Base-by-base conservation (phyloP, 768 basidiomycete species). In the Sarcodon aspratus region DNA sequence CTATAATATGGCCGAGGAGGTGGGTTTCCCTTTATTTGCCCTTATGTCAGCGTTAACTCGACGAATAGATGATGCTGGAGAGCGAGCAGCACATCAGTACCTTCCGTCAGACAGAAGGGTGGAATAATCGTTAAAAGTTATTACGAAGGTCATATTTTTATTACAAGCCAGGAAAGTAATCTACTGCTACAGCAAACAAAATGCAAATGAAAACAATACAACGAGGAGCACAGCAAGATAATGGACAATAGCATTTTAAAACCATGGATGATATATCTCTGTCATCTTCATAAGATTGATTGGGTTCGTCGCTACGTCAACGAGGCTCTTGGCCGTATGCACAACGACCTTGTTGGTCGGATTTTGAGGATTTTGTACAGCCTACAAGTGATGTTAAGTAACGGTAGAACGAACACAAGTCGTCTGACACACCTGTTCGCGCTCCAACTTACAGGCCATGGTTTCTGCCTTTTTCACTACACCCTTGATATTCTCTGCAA, bases 1-100 rank as follows among this genome's bases (percentile, higher is more conserved):
- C n/a, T 80, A 83, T 53, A 73, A 71, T 47, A 95, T 94, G 88
- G 89, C 94, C 6, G 81, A 90, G 61, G 89, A 93, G 71, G 92
- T 93, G 60, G 65, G 84, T 61, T 10, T 10, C 11, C 15, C 15
- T 40, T 48, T 15, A 40, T n/a, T 46, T 17, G 8, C 18, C 48
- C 17, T 47, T 17, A 38, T 9, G 44, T 27, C 21, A 27, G 21
- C 5, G 21, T 27, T 34, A n/a, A 34, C 9, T 44, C 35, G 34
- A 36, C 36, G 17, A 34, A 1, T 43, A 86, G 84, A 86, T 86
- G 85, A 82, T 86, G 82, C 58, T 75, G 1, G 82, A 82, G 55
- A 82, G 81, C 55, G 83, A 85, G 60, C 66, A 54, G 3, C 74
- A 81, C 44, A 82, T 85, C 55, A 73, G 76, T 47, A 67, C 75